Percentiles rank a stretch among this genome's conserved stretches.
phyloP scores from a whole-genome alignment of 148 eudicot species.

The Mesembryanthemum crystallinum region DNA sequence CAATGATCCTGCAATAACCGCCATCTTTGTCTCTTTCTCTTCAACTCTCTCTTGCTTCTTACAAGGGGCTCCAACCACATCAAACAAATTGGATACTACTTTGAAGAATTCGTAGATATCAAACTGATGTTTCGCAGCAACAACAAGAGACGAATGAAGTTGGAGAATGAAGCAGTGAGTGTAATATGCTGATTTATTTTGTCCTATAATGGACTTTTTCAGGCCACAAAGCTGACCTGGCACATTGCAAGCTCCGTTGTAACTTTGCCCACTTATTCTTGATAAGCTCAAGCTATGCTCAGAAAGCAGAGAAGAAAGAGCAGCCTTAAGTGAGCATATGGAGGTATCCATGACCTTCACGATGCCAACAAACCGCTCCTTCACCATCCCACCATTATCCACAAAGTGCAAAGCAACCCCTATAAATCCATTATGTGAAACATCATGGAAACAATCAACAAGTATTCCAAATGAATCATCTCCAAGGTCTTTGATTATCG shows the following conservation, averaged over 20 bases:
- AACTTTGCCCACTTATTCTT: conserved; percentile 8
- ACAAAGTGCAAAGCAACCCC: conserved; percentile 10
- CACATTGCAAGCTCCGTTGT: neutral
- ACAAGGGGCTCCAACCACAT: conserved; percentile 1
- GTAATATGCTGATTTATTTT: conserved; percentile 7
- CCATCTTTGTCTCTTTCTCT: neutral
- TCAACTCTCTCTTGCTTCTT: neutral
- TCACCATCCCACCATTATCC: conserved; percentile 6
- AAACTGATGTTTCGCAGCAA: neutral
- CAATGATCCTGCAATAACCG: neutral
- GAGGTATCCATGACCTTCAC: neutral
- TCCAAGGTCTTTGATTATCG: neutral
- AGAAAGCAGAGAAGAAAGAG: conserved; percentile 3
- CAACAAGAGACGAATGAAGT: conserved; percentile 6
- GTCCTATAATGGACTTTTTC: neutral
- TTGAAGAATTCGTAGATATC: neutral
- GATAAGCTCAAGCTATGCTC: neutral
- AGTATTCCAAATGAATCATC: neutral
- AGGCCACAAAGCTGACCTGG: neutral
- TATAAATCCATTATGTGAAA: neutral
- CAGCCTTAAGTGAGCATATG: neutral
- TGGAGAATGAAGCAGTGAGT: conserved; percentile 6
- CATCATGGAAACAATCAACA: neutral
- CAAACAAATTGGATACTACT: neutral
- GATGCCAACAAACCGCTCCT: neutral